phyloP scores from a whole-genome alignment of 163 green algal genomes.

The Scenedesmus sp. region DNA sequence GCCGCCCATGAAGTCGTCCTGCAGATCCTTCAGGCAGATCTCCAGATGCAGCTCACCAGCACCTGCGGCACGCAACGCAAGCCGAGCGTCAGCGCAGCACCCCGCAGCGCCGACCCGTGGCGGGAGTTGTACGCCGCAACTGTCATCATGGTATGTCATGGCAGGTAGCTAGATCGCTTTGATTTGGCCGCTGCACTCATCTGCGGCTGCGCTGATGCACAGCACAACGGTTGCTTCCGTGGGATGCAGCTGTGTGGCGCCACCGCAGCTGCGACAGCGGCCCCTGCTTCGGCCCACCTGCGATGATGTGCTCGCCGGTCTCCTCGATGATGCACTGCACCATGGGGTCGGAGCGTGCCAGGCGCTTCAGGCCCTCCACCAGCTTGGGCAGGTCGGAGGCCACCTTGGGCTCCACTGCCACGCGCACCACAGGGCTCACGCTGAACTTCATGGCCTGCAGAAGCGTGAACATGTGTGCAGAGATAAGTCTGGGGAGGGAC shows the following conservation, averaged over 20 bases:
- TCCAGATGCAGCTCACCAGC: slow-evolving; percentile 82
- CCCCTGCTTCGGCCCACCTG: slow-evolving; percentile 71
- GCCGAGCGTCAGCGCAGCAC: neutral
- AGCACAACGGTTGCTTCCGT: no score
- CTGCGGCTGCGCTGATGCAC: no score
- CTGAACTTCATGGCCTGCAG: slow-evolving; percentile 98
- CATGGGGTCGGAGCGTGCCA: slow-evolving; percentile 99
- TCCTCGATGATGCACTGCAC: slow-evolving; percentile 99
- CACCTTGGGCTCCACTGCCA: slow-evolving; percentile 99
- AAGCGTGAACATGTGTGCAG: neutral
- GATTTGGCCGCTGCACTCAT: no score
- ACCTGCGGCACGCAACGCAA: slow-evolving; percentile 63
- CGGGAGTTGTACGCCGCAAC: no score
- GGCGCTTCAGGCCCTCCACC: slow-evolving; percentile 98
- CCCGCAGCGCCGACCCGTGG: no score
- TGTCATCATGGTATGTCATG: no score
- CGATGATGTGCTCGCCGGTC: slow-evolving; percentile 99
- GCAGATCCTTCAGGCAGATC: slow-evolving; percentile 99
- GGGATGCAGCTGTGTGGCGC: no score
- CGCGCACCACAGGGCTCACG: slow-evolving; percentile 99
- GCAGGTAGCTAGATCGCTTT: no score
- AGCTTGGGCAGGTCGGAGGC: slow-evolving; percentile 99
- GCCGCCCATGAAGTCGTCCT: slow-evolving; percentile 99
- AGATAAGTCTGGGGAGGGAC: neutral
- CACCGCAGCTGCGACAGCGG: no score